These are phyloP conservation scores for Tylopilus vinaceipallidus DNA, from an alignment of 768 basidiomycete genomes.

Conservation along the genomic window DNA sequence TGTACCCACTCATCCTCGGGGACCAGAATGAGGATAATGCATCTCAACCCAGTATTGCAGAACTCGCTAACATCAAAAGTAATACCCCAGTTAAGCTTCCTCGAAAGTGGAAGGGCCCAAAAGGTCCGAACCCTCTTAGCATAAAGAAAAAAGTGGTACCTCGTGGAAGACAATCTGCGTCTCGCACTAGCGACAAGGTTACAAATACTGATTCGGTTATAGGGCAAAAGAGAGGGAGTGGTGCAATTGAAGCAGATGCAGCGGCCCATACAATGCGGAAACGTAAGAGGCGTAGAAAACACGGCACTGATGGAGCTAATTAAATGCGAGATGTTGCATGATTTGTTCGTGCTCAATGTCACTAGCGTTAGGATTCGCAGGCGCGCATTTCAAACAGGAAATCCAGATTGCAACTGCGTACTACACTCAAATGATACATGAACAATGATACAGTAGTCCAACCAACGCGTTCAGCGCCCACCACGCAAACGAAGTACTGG, in stretches of 20 bases:
- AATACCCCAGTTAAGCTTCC: conserved; percentile 35
- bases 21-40: conserved; percentile 64
- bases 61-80: conserved; percentile 42
- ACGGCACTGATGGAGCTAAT: neutral
- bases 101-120: conserved; percentile 68
- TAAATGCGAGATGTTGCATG: too few species aligned
- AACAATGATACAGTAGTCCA: conserved; percentile 3
- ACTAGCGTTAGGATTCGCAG: too few species aligned
- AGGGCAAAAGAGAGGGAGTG: conserved; percentile 23
- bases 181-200: neutral
- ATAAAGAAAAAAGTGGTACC: conserved; percentile 77
- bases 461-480: conserved; percentile 34
- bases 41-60: conserved; percentile 49
- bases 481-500: conserved; percentile 77
- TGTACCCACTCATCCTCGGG: neutral
- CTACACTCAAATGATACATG: neutral
- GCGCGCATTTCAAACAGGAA: neutral
- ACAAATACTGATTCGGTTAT: neutral
- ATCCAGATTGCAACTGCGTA: neutral
- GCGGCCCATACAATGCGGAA: neutral
- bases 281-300: conserved; percentile 27
- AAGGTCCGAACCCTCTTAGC: conserved; percentile 90
- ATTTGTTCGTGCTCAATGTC: too few species aligned
- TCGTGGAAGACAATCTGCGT: neutral
- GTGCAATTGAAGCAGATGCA: neutral